These are phyloP conservation scores for Fusarium beomiforme DNA, from an alignment of 2,329 filamentous ascomycete species.

Conservation along the genomic window DNA sequence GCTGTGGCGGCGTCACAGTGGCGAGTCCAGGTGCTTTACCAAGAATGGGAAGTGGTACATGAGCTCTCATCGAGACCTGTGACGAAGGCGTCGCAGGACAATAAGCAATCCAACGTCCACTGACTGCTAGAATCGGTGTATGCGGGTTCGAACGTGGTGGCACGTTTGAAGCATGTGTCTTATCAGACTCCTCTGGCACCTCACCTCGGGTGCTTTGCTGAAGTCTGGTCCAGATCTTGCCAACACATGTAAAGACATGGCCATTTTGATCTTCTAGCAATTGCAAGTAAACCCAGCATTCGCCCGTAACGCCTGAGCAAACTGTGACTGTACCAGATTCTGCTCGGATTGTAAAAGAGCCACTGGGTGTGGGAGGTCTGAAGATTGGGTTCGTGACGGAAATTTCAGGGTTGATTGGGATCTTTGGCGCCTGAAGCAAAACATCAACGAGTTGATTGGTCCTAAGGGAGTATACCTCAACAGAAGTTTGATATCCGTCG, in stretches of 20 bases:
- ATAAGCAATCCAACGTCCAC: conserved; percentile 80
- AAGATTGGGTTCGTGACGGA: conserved; percentile 71
- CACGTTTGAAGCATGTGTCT: conserved; percentile 48
- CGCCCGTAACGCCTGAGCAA: conserved; percentile 84
- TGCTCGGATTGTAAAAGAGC: conserved; percentile 78
- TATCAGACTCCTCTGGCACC: conserved; percentile 57
- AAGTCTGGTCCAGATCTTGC: conserved; percentile 91
- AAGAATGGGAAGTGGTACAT: conserved; percentile 65
- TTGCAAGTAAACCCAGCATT: conserved; percentile 81
- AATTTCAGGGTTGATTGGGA: conserved; percentile 64
- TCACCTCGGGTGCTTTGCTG: conserved; percentile 68
- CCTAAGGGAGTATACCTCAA: conserved; percentile 87
- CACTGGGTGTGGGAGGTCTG: conserved; percentile 74
- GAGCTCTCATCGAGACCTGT: conserved; percentile 74
- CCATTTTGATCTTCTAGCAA: conserved; percentile 54
- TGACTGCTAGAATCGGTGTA: conserved; percentile 74
- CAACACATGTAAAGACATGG: conserved; percentile 72
- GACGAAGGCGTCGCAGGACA: conserved; percentile 78
- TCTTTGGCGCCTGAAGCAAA: conserved; percentile 75
- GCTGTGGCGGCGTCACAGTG: conserved; percentile 73
- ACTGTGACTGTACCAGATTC: conserved; percentile 77
- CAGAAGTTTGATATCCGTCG: conserved; percentile 82
- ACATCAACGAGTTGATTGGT: conserved; percentile 78
- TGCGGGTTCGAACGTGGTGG: conserved; percentile 59
- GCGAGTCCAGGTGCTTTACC: conserved; percentile 65